A percentile compares a stretch with the other conserved stretches of the same genome.
Evolutionary conservation across 2,329 filamentous ascomycete species (phyloP).

Genomic region (Emergomyces pasteurianus): DNA sequence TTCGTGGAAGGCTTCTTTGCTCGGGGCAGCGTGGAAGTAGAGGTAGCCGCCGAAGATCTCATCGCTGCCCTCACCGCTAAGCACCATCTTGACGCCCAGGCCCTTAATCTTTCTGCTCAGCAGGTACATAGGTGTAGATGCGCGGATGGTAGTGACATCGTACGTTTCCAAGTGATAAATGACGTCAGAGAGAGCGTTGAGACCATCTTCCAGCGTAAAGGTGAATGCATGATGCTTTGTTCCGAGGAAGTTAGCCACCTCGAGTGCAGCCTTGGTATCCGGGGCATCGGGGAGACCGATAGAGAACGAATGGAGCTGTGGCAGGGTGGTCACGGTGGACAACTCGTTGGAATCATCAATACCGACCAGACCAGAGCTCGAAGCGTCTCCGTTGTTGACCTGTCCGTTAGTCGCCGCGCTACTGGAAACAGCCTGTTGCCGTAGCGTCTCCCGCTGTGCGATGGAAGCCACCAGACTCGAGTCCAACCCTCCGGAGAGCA

Average conservation of each 20-base stretch:
- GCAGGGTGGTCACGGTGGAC: conserved; percentile 79
- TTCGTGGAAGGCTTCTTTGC: conserved; percentile 85
- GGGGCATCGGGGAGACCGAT: conserved; percentile 90
- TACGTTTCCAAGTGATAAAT: conserved; percentile 97
- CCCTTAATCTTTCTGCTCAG: conserved; percentile 98
- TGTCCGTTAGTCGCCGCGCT: conserved; percentile 34
- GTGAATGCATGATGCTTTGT: conserved; percentile 98
- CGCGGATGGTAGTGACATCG: conserved; percentile 96
- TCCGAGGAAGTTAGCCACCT: conserved; percentile 92
- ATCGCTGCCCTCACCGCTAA: conserved; percentile 91
- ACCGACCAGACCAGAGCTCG: conserved; percentile 59
- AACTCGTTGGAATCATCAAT: conserved; percentile 88
- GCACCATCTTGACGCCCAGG: conserved; percentile 98
- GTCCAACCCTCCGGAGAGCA: conserved; percentile 89
- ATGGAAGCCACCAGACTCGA: conserved; percentile 92
- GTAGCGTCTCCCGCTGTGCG: conserved; percentile 80
- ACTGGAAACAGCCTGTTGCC: conserved; percentile 50
- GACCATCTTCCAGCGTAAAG: conserved; percentile 92
- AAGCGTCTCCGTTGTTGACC: conserved; percentile 35
- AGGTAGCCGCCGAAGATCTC: conserved; percentile 98
- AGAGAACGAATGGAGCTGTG: conserved; percentile 96
- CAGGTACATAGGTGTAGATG: conserved; percentile 97
- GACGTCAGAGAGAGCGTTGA: conserved; percentile 93
- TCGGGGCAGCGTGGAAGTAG: conserved; percentile 92
- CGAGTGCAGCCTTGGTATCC: conserved; percentile 79